phyloP scores from a whole-genome alignment of 2,329 filamentous ascomycete species.

The Tolypocladium endophyticum region DNA sequence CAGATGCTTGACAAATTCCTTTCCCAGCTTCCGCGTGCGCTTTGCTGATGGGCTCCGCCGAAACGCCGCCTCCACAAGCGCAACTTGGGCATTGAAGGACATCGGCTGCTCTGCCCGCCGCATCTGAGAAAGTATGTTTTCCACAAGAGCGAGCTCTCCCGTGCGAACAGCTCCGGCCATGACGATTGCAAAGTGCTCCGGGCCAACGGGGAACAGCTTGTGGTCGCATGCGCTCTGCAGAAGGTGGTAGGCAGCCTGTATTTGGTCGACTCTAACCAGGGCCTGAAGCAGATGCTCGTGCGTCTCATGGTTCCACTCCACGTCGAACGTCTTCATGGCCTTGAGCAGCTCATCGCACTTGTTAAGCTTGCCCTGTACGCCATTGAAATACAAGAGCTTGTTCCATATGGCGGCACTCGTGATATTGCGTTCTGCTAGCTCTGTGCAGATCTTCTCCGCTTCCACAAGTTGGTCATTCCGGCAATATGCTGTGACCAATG shows the following conservation, averaged over 20 bases:
- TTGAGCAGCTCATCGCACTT: constrained; percentile 37
- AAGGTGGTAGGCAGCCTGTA: constrained; percentile 37
- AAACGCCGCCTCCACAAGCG: constrained; percentile 29
- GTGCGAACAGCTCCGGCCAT: constrained; percentile 40
- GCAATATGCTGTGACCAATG: constrained; percentile 59
- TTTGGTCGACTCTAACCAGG: constrained; percentile 36
- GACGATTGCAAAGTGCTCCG: constrained; percentile 41
- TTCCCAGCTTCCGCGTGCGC: constrained; percentile 13
- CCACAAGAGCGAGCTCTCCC: constrained; percentile 30
- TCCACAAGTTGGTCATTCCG: constrained; percentile 23
- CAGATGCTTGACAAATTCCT: constrained; percentile 19
- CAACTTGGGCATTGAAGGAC: constrained; percentile 31
- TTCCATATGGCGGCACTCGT: constrained; percentile 64
- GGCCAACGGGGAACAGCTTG: constrained; percentile 31
- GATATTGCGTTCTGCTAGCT: constrained; percentile 40
- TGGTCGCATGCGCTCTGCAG: constrained; percentile 32
- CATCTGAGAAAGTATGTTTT: constrained; percentile 32
- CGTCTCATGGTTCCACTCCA: constrained; percentile 39
- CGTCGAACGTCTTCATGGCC: constrained; percentile 33
- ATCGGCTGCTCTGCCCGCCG: constrained; percentile 27
- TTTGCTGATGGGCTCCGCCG: constrained; percentile 11
- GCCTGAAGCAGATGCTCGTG: constrained; percentile 39
- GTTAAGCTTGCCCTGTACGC: constrained; percentile 45
- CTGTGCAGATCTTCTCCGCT: constrained; percentile 29
- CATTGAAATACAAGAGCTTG: constrained; percentile 59